These are phyloP conservation scores for Amphicarpaea edgeworthii DNA, from an alignment of 306 rosid species.

Conservation along the genomic window DNA sequence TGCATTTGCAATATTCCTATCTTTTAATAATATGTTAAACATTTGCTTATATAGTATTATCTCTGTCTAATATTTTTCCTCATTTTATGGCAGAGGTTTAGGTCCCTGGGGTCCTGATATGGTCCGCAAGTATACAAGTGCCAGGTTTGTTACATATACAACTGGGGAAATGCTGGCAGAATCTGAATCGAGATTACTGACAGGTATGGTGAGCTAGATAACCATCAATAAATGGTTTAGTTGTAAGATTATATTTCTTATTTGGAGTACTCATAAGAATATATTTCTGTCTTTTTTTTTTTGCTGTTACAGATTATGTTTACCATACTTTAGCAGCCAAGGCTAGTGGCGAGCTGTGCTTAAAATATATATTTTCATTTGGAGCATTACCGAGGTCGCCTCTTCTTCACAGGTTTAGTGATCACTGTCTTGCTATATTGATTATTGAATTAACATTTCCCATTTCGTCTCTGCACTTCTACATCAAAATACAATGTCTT, in stretches of 20 bases:
- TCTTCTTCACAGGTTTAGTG: slow-evolving; percentile 79
- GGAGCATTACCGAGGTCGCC: slow-evolving; percentile 92
- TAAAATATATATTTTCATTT: slow-evolving; percentile 82
- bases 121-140: slow-evolving; percentile 76
- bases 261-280: not conserved
- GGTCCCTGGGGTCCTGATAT: slow-evolving; percentile 97
- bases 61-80: slow-evolving; percentile 15
- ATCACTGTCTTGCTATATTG: slow-evolving; percentile 18
- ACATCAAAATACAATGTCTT: not conserved
- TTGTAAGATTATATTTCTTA: not conserved
- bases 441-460: slow-evolving; percentile 20
- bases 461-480: slow-evolving; percentile 48
- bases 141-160: slow-evolving; percentile 74
- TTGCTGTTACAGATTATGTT: slow-evolving; percentile 71
- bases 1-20: slow-evolving; percentile 9
- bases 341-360: slow-evolving; percentile 96
- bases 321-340: slow-evolving; percentile 96
- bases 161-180: slow-evolving; percentile 69
- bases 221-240: slow-evolving; percentile 29
- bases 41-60: slow-evolving; percentile 1
- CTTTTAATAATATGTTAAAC: not conserved
- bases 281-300: slow-evolving; percentile 46
- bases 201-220: slow-evolving; percentile 61
- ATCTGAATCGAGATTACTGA: slow-evolving; percentile 73
- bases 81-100: slow-evolving; percentile 70